Evolutionary conservation across 495 filamentous ascomycete genomes (phyloP).

Genomic region (Xylaria palmicola): DNA sequence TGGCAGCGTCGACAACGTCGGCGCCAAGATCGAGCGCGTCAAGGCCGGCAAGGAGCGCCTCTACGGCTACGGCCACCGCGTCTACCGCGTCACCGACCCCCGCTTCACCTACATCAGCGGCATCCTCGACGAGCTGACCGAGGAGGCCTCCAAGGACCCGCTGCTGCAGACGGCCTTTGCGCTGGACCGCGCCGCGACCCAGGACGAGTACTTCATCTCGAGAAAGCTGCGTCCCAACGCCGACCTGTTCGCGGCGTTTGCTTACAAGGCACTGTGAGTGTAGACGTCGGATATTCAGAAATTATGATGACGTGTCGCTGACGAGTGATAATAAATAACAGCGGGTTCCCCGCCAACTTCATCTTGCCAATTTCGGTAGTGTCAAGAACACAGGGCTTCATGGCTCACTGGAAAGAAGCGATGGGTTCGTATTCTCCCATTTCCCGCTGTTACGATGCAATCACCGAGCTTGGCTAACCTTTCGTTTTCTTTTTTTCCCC

Average conservation of each 20-base stretch:
- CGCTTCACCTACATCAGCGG: slow-evolving; percentile 47
- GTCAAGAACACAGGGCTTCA: slow-evolving; percentile 26
- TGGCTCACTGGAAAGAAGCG: slow-evolving; percentile 36
- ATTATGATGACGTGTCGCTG: too few relatives aligned
- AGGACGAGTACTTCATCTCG: slow-evolving; percentile 52
- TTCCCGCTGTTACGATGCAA: background rate
- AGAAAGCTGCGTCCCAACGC: slow-evolving; percentile 55
- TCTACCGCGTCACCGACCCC: slow-evolving; percentile 56
- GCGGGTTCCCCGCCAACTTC: slow-evolving; percentile 27
- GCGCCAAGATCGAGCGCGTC: slow-evolving; percentile 48
- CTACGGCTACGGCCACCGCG: slow-evolving; percentile 61
- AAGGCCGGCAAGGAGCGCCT: slow-evolving; percentile 52
- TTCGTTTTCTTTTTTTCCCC: background rate
- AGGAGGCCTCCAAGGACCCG: slow-evolving; percentile 36
- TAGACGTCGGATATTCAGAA: too few relatives aligned
- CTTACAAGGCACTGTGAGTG: slow-evolving; percentile 53
- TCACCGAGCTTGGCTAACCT: too few relatives aligned
- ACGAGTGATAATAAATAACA: slow-evolving; percentile 14
- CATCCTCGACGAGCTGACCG: slow-evolving; percentile 45
- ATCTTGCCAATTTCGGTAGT: slow-evolving; percentile 30
- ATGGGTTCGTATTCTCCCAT: slow-evolving; percentile 22
- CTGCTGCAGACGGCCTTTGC: slow-evolving; percentile 50
- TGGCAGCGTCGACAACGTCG: slow-evolving; percentile 45
- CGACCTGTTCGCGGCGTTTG: slow-evolving; percentile 57
- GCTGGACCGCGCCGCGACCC: slow-evolving; percentile 48